Evolutionary conservation across 1,139 yeast genomes (phyloP), one percentile per base, ranked within the genome.

Genomic region (Candida smagusa): DNA sequence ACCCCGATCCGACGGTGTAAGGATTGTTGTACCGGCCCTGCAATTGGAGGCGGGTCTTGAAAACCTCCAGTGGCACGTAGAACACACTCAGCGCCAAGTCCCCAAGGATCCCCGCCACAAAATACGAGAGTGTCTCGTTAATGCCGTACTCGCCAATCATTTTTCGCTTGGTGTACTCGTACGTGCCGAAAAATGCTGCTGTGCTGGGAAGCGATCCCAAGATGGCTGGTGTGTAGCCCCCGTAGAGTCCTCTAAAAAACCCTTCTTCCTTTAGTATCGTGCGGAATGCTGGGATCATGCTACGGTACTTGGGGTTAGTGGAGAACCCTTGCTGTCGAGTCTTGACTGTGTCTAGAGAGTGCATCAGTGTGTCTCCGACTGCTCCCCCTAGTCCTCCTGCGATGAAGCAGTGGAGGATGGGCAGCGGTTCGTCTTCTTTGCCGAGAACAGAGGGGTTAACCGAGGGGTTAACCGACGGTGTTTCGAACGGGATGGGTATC

Each of bases 331-430:
- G 98, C 58, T 92, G 98, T 49, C 98, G 72, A 2, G 98, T 92
- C 59, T 92, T 92, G 29, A 94, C 96, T 0, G 98, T 92, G 55
- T 92, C 98, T 32, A 92, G 65, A 1, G 97, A 90, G 60, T 92
- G 97, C 97, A 92, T 92, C 34, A 80, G 68, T 2, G 95, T 76
- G 54, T 92, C 98, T 11, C 97, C 98, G 28, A 90, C 79, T 43
- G 87, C 81, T 2, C 98, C 98, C 7, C 98, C 98, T 35, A 90
- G 65, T 2, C 96, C 97, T 29, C 98, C 98, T 0, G 97, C 96
- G 25, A 85, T 41, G 70, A 84, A 72, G 51, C 90, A 83, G 48
- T 79, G 75, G 47, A 75, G 40, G n/a, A 83, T 60, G 2, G 86
- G 79, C 9, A 74, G 43, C 9, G 43, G 42, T 9, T 31, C 23